Evolutionary conservation across 1,284 basidiomycete species (phyloP).

Genomic region (Cryptococcus depauperatus): DNA sequence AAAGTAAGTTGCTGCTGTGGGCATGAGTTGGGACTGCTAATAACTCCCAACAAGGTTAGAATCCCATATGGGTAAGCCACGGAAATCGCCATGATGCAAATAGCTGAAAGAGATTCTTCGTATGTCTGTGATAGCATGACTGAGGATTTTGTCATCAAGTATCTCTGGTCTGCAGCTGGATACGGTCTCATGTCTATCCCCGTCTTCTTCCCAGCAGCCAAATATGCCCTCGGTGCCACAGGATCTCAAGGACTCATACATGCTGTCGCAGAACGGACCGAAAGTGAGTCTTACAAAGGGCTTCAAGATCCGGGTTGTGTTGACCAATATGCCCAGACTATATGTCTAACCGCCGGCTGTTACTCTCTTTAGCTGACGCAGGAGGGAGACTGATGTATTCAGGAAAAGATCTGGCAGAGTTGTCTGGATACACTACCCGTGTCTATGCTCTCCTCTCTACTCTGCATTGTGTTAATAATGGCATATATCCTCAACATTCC

Average conservation of each 20-base stretch:
- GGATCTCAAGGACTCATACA: conserved; percentile 7
- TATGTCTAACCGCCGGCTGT: conserved; percentile 85
- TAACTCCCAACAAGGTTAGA: conserved; percentile 18
- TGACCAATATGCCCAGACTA: conserved; percentile 58
- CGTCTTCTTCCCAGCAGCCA: conserved; percentile 53
- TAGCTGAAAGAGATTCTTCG: background rate
- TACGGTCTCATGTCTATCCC: conserved; percentile 84
- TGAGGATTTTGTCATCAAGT: conserved; percentile 90
- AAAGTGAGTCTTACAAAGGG: conserved; percentile 53
- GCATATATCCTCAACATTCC: conserved; percentile 35
- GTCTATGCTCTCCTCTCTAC: conserved; percentile 82
- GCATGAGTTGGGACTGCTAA: conserved; percentile 49
- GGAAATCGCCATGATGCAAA: background rate
- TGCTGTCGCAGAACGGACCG: conserved; percentile 54
- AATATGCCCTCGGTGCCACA: conserved; percentile 8
- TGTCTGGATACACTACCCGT: conserved; percentile 84
- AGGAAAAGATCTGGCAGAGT: conserved; percentile 70
- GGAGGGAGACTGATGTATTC: conserved; percentile 67
- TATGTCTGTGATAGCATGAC: conserved; percentile 50
- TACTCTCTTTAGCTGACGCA: conserved; percentile 88
- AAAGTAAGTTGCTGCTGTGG: no score
- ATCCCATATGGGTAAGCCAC: conserved; percentile 32
- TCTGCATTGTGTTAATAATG: conserved; percentile 60
- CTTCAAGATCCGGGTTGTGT: background rate
- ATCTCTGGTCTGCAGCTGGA: conserved; percentile 83